phyloP scores from a whole-genome alignment of 179 eudicot genomes.

The Beta macrorhiza region DNA sequence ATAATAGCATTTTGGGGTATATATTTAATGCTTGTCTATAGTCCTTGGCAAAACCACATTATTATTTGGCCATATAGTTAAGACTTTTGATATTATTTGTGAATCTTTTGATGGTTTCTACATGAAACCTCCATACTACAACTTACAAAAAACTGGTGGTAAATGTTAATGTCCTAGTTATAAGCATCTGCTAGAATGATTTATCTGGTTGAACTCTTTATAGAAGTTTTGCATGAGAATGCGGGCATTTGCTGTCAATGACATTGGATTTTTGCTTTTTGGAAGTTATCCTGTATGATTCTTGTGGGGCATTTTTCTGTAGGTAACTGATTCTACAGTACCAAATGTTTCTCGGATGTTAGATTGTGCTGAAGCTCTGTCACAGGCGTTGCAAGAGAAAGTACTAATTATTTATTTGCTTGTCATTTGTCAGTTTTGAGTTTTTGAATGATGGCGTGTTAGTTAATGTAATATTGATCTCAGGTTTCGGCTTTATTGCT shows the following conservation, averaged over 20 bases:
- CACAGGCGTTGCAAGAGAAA: slow-evolving; percentile 92
- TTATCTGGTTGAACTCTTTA: background rate
- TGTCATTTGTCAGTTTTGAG: slow-evolving; percentile 8
- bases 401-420: slow-evolving; percentile 34
- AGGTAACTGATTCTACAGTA: slow-evolving; percentile 38
- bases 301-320: slow-evolving; percentile 11
- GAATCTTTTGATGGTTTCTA: no score
- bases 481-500: slow-evolving; percentile 88
- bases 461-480: slow-evolving; percentile 17
- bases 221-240: background rate
- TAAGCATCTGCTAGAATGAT: background rate
- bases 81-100: no score
- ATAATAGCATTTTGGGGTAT: no score
- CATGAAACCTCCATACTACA: no score
- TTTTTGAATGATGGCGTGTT: slow-evolving; percentile 10
- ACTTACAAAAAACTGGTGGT: background rate
- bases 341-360: slow-evolving; percentile 35
- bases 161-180: background rate
- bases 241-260: slow-evolving; percentile 1
- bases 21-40: no score
- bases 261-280: background rate
- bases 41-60: no score
- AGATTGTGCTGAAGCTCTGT: slow-evolving; percentile 65
- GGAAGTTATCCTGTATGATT: slow-evolving; percentile 12
- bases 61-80: no score